A percentile compares a stretch with the other conserved stretches of the same genome.
phyloP scores from a whole-genome alignment of 768 basidiomycete species.

The Boletales sp. region DNA sequence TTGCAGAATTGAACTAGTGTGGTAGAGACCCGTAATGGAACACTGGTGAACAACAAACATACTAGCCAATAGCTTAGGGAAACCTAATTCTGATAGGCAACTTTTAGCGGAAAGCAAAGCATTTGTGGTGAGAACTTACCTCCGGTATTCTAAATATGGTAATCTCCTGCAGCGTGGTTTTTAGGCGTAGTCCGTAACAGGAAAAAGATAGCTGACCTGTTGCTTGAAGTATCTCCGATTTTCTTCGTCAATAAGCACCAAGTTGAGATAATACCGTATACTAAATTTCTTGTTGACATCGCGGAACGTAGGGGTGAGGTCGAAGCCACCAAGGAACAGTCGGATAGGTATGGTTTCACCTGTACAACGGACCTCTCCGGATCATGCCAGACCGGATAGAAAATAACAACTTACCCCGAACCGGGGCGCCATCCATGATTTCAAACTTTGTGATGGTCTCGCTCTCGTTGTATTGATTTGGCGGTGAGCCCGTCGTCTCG shows the following conservation, averaged over 20 bases:
- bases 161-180: constrained; percentile 58
- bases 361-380: constrained; percentile 25
- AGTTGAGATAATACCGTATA: constrained; percentile 93
- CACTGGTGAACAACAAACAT: constrained; percentile 3
- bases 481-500: constrained; percentile 94
- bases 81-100: constrained; percentile 33
- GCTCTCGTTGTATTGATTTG: constrained; percentile 99
- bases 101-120: neutral
- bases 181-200: neutral
- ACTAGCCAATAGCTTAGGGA: constrained; percentile 1
- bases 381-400: neutral
- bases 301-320: constrained; percentile 96
- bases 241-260: constrained; percentile 97
- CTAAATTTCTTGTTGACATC: constrained; percentile 99
- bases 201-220: constrained; percentile 49
- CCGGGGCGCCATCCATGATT: constrained; percentile 98
- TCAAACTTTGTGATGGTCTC: constrained; percentile 99
- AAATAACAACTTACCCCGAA: constrained; percentile 59
- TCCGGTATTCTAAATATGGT: constrained; percentile 89
- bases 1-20: constrained; percentile 3
- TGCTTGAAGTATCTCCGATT: constrained; percentile 98
- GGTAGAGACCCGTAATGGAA: neutral
- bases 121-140: constrained; percentile 38
- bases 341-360: constrained; percentile 99
- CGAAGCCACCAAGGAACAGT: constrained; percentile 96